A percentile compares a stretch with the other conserved stretches of the same genome.
Conservation (phyloP, 495 filamentous ascomycete genomes). For the Neurospora sublineolata region DNA sequence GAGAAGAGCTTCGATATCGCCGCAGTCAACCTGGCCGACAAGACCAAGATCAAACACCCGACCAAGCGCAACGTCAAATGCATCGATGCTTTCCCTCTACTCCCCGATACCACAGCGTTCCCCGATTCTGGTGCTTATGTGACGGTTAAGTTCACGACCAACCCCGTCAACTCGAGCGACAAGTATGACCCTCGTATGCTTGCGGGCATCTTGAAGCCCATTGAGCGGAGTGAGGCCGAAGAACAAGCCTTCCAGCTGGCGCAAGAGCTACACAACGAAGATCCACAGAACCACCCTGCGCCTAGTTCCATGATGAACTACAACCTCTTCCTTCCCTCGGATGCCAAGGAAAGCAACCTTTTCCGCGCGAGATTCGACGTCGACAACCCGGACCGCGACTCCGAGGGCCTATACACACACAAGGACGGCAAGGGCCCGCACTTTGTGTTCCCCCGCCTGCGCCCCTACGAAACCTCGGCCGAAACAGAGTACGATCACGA, state of each 20-base stretch:
- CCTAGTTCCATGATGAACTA: slow-evolving; percentile 60
- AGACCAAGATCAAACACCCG: slow-evolving; percentile 68
- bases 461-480: slow-evolving; percentile 71
- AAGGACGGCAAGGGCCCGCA: slow-evolving; percentile 31
- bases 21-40: slow-evolving; percentile 52
- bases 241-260: slow-evolving; percentile 39
- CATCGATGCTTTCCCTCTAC: slow-evolving; percentile 66
- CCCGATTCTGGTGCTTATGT: slow-evolving; percentile 81
- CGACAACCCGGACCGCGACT: slow-evolving; percentile 55
- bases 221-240: slow-evolving; percentile 38
- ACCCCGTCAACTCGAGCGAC: slow-evolving; percentile 50
- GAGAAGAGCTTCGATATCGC: slow-evolving; percentile 80
- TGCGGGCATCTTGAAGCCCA: slow-evolving; percentile 63
- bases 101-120: slow-evolving; percentile 80
- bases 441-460: slow-evolving; percentile 66
- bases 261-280: slow-evolving; percentile 47
- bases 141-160: slow-evolving; percentile 77
- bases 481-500: slow-evolving; percentile 56
- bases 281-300: slow-evolving; percentile 49
- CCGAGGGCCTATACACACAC: slow-evolving; percentile 54
- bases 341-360: slow-evolving; percentile 39
- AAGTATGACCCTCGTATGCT: slow-evolving; percentile 73
- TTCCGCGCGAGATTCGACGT: slow-evolving; percentile 67
- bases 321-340: slow-evolving; percentile 64
- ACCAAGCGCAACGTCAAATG: slow-evolving; percentile 66